Conservation (phyloP, 139 green algal species). For the Volvox africanus region DNA sequence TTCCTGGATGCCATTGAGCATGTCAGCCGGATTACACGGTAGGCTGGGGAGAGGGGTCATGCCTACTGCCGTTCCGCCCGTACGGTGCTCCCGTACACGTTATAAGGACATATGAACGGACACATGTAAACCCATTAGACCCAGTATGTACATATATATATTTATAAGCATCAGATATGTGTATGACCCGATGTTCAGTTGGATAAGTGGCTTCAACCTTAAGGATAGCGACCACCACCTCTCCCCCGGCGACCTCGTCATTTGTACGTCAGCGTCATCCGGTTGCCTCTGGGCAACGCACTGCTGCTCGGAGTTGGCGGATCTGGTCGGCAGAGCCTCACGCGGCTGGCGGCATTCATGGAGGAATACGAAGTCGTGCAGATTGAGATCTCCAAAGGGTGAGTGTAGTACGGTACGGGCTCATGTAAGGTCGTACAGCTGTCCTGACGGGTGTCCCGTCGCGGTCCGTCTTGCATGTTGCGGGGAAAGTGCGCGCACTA, state of each 20-base stretch:
- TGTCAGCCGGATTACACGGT: slow-evolving; percentile 73
- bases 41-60: background rate
- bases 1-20: slow-evolving; percentile 89
- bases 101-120: too few species aligned
- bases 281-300: slow-evolving; percentile 73
- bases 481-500: background rate
- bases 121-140: too few species aligned
- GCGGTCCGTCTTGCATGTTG: too few species aligned
- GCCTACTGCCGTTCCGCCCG: too few species aligned
- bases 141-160: too few species aligned
- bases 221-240: too few species aligned
- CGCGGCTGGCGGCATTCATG: slow-evolving; percentile 78
- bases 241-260: too few species aligned
- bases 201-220: too few species aligned
- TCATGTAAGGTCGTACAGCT: background rate
- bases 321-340: slow-evolving; percentile 74
- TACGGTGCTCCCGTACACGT: too few species aligned
- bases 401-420: background rate
- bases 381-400: slow-evolving; percentile 85
- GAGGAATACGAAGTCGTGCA: slow-evolving; percentile 70
- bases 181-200: too few species aligned
- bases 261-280: slow-evolving; percentile 39
- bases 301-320: slow-evolving; percentile 84
- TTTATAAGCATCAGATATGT: too few species aligned
- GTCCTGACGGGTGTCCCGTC: background rate